Base-by-base conservation (phyloP, 257 asterid species). In the Solanum lycopersicoides region DNA sequence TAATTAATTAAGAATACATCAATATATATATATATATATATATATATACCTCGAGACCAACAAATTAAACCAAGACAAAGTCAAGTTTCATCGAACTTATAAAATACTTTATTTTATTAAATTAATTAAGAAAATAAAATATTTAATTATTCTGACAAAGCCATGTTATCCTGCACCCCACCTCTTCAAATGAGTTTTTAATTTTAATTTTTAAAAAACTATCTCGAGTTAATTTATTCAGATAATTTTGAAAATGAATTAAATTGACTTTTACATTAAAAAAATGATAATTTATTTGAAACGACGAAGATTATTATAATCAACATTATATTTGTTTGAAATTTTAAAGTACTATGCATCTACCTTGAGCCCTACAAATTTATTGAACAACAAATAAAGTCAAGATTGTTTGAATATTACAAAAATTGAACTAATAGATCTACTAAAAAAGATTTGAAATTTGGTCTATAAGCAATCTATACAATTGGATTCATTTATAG, bases 281-380 rank as follows among this genome's bases (percentile, higher is more conserved):
- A 66, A 28, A 66, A 66, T 63, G 71, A 11, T 15, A 63, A 63
- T 4, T 12, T 23, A 63, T 63, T 23, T 63, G 2, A 7, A 10
- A 63, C 4, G 4, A 56, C 1, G 5, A 4, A 18, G 25, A 59
- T 11, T 59, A 59, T 59, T 59, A 59, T 59, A 65, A 65, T 72
- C 6, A 73, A 34, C 80, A 73, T 73, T 42, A 14, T 42, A 12
- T 45, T 79, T 15, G 65, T 28, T 44, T 28, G 66, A 80, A 28
- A 80, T 80, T 7, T 6, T 28, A 45, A 44, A 28, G 1, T 23
- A 37, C 39, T 37, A 10, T 15, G 84, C 28, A 79, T 79, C 84
- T 28, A 79, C 10, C 85, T 80, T 80, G 85, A 80, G 30, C 68
- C 42, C 68, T 80, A 47, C 85, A 47, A 47, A 80, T 30, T 80